Conservation (phyloP, 2,329 filamentous ascomycete species). For the Alternaria tenuissima region DNA sequence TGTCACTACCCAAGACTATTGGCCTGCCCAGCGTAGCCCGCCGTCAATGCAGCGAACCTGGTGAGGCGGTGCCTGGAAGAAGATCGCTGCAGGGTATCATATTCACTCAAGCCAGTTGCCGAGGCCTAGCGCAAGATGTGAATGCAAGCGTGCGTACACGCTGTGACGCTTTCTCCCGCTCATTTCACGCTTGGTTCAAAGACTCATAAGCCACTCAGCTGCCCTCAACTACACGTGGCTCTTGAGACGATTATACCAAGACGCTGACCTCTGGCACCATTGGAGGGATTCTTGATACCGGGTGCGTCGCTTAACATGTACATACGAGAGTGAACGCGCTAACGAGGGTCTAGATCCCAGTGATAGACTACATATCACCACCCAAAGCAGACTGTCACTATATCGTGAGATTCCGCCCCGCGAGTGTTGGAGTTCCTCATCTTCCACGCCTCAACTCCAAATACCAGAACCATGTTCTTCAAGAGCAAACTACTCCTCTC, state of each 20-base stretch:
- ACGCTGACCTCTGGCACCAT: not conserved
- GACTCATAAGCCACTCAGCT: conserved; percentile 5
- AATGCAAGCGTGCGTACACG: not conserved
- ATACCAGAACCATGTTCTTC: conserved; percentile 11
- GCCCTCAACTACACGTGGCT: conserved; percentile 5
- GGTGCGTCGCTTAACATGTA: not conserved
- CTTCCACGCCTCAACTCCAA: not conserved
- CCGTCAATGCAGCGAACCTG: not conserved
- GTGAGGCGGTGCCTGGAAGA: conserved; percentile 12
- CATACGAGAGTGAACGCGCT: conserved; percentile 12
- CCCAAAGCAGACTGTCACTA: conserved; percentile 11
- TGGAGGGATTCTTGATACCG: conserved; percentile 4
- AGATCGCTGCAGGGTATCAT: conserved; percentile 9
- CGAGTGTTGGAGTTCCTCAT: not conserved
- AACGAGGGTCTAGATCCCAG: conserved; percentile 18
- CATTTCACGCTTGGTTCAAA: not conserved
- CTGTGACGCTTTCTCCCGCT: not conserved
- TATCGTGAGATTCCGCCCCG: conserved; percentile 5
- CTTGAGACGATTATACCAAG: not conserved
- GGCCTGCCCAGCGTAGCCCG: not conserved
- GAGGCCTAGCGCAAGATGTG: conserved; percentile 4
- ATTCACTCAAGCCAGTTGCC: conserved; percentile 11
- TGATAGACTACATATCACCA: conserved; percentile 1
- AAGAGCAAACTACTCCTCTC: conserved; percentile 10
- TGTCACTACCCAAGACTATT: not conserved